phyloP scores from a whole-genome alignment of 495 filamentous ascomycete genomes.

The Hypoxylon subgilvum region DNA sequence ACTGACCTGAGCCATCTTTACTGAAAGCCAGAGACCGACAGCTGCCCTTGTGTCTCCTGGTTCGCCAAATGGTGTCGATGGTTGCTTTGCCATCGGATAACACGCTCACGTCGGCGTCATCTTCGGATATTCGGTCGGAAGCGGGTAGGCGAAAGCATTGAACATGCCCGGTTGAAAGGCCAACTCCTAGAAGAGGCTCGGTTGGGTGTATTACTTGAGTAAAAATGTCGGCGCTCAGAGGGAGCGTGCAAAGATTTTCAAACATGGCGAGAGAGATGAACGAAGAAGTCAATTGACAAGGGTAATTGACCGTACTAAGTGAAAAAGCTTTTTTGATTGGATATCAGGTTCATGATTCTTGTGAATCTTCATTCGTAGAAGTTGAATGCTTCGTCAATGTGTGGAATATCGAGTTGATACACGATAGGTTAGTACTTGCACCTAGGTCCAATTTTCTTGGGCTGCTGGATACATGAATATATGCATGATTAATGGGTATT shows the following conservation, averaged over 20 bases:
- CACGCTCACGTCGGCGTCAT: constrained; percentile 54
- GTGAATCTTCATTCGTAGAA: no score
- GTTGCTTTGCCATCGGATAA: constrained; percentile 69
- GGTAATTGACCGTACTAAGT: neutral
- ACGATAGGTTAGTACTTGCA: no score
- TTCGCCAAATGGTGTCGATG: constrained; percentile 86
- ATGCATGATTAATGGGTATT: no score
- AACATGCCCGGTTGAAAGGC: constrained; percentile 84
- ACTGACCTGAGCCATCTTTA: constrained; percentile 68
- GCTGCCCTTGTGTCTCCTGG: constrained; percentile 88
- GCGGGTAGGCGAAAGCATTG: constrained; percentile 80
- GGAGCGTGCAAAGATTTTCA: constrained; percentile 87
- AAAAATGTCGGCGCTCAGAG: constrained; percentile 86
- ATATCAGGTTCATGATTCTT: no score
- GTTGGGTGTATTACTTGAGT: constrained; percentile 83
- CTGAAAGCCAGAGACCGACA: constrained; percentile 80
- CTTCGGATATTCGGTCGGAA: constrained; percentile 52
- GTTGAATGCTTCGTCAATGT: no score
- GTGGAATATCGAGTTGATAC: no score
- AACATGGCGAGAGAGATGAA: constrained; percentile 56
- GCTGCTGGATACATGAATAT: neutral
- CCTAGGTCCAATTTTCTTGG: neutral
- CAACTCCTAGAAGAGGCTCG: constrained; percentile 81
- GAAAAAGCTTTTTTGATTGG: neutral
- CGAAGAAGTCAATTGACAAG: no score